phyloP scores from a whole-genome alignment of 495 filamentous ascomycete species.

The Tuber melanosporum region DNA sequence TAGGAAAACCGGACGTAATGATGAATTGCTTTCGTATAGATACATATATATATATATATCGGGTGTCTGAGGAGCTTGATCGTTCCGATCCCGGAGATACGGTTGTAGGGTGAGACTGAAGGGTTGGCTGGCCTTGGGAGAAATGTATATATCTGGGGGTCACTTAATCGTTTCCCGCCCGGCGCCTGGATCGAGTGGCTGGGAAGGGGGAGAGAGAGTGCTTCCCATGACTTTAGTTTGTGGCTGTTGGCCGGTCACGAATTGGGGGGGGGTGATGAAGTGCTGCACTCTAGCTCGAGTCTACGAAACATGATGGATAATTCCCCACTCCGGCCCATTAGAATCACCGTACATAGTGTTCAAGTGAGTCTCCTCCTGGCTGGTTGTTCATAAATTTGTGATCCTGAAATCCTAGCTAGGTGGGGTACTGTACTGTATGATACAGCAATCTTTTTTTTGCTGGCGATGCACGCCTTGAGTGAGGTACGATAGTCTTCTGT shows the following conservation, averaged over 20 bases:
- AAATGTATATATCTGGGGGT: not conserved
- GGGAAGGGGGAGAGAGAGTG: too few species aligned
- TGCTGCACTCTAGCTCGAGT: not conserved
- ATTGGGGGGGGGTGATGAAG: not conserved
- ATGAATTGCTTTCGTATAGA: not conserved
- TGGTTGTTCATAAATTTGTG: too few species aligned
- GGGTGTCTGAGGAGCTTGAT: not conserved
- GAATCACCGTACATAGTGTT: too few species aligned
- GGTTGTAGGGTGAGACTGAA: not conserved
- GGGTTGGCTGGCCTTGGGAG: not conserved
- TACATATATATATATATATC: not conserved
- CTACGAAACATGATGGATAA: not conserved
- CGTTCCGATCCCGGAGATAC: not conserved
- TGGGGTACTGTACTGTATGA: too few species aligned
- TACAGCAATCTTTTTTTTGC: too few species aligned
- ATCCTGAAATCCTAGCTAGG: too few species aligned
- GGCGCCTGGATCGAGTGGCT: not conserved
- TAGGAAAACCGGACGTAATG: not conserved
- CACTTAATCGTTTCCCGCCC: not conserved
- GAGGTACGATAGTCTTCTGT: too few species aligned
- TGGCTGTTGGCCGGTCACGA: not conserved
- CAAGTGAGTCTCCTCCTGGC: too few species aligned
- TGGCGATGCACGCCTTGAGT: too few species aligned
- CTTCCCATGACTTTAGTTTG: not conserved
- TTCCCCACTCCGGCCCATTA: too few species aligned